These are phyloP conservation scores for Dioscorea dumetorum DNA, from an alignment of 106 monocot species.

Conservation along the genomic window DNA sequence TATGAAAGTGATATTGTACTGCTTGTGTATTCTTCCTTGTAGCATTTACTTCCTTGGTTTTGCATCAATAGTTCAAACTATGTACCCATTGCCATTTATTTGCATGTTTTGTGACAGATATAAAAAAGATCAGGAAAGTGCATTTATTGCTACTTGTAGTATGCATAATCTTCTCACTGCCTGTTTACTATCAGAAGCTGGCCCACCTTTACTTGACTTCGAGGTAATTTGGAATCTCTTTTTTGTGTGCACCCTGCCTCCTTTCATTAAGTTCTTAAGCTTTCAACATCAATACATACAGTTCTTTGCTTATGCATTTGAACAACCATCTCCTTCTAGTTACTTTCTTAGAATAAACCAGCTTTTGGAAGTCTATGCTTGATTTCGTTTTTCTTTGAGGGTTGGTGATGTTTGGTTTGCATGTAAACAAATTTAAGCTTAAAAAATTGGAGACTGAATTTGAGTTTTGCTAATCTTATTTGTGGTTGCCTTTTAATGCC, in stretches of 20 bases:
- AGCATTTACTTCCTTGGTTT: background rate
- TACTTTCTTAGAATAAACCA: too few relatives aligned
- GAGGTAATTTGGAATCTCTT: constrained; percentile 43
- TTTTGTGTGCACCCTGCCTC: background rate
- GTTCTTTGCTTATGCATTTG: too few relatives aligned
- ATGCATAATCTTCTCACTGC: constrained; percentile 83
- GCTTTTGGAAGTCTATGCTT: too few relatives aligned
- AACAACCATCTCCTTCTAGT: too few relatives aligned
- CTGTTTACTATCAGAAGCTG: constrained; percentile 77
- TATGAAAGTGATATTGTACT: too few relatives aligned
- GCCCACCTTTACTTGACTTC: constrained; percentile 96
- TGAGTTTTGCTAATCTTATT: background rate
- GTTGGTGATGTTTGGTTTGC: too few relatives aligned
- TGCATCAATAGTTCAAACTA: background rate
- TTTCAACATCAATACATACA: too few relatives aligned
- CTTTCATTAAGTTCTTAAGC: too few relatives aligned
- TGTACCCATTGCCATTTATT: background rate
- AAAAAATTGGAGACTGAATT: background rate
- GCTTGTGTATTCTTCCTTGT: background rate
- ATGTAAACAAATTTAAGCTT: too few relatives aligned
- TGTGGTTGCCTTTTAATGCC: background rate
- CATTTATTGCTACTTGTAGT: constrained; percentile 59
- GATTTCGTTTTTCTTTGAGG: too few relatives aligned
- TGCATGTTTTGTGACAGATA: constrained; percentile 31
- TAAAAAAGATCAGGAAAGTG: constrained; percentile 72